A percentile compares a stretch with the other conserved stretches of the same genome.
phyloP scores from a whole-genome alignment of 345 rosid species.

The Bruguiera sexangula region DNA sequence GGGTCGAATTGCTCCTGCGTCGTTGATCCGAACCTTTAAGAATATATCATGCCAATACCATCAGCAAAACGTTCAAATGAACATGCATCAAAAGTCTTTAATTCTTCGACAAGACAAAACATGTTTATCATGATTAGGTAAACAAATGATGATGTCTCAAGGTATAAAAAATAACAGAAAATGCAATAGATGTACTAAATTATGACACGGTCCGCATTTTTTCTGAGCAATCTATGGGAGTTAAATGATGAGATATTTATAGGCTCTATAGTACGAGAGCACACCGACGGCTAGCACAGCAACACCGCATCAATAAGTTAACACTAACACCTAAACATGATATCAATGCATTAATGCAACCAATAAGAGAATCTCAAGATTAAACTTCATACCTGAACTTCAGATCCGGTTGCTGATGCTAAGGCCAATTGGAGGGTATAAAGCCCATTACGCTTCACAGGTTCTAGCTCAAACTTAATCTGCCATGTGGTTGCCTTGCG shows the following conservation, averaged over 20 bases:
- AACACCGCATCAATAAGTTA: too few relatives aligned
- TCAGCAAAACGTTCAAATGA: background rate
- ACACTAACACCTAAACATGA: too few relatives aligned
- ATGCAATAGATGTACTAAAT: background rate
- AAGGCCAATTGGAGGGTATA: constrained; percentile 61
- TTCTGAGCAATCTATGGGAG: too few relatives aligned
- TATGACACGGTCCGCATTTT: background rate
- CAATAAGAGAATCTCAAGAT: background rate
- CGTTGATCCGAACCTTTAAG: constrained; percentile 53
- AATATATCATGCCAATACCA: background rate
- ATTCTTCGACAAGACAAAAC: background rate
- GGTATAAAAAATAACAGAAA: too few relatives aligned
- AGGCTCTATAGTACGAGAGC: too few relatives aligned
- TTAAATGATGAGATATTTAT: too few relatives aligned
- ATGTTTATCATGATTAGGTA: too few relatives aligned
- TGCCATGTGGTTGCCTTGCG: constrained; percentile 53
- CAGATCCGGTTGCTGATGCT: constrained; percentile 48
- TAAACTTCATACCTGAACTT: constrained; percentile 34
- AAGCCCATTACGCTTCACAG: constrained; percentile 20
- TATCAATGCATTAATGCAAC: too few relatives aligned
- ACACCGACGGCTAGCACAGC: too few relatives aligned
- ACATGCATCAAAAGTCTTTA: background rate
- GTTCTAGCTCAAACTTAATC: constrained; percentile 39
- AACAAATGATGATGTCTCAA: too few relatives aligned
- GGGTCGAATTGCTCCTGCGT: constrained; percentile 16